Evolutionary conservation across 129 eudicot species (phyloP).

Genomic region (Lonicera japonica): DNA sequence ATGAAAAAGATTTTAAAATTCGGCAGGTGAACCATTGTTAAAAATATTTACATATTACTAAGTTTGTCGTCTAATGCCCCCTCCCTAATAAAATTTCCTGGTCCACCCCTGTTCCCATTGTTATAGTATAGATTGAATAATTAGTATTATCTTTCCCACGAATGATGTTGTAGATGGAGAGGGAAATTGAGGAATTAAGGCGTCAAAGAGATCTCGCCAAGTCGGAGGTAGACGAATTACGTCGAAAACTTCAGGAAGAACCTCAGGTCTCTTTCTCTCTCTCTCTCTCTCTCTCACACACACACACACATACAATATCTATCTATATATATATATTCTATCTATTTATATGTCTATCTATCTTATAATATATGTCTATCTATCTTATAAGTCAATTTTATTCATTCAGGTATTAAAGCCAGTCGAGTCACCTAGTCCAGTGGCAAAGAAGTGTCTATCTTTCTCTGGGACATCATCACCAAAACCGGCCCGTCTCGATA

Average conservation of each 20-base stretch:
- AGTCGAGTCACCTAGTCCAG: constrained; percentile 35
- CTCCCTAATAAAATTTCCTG: too few relatives aligned
- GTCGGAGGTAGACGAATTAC: constrained; percentile 71
- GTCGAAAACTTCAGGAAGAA: constrained; percentile 70
- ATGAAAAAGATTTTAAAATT: constrained; percentile 70
- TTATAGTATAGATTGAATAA: background rate
- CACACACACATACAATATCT: too few relatives aligned
- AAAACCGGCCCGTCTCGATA: constrained; percentile 50
- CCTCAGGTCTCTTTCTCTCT: constrained; percentile 31
- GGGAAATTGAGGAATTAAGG: constrained; percentile 86
- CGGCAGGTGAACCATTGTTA: constrained; percentile 44
- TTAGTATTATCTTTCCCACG: background rate
- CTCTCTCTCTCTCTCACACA: constrained; percentile 2
- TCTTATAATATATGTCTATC: background rate
- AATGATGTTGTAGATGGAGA: constrained; percentile 57
- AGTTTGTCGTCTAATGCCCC: too few relatives aligned
- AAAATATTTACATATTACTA: too few relatives aligned
- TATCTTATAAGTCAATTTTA: too few relatives aligned
- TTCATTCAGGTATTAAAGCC: constrained; percentile 35
- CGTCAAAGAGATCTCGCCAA: constrained; percentile 86
- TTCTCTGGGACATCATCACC: constrained; percentile 62
- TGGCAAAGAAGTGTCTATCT: constrained; percentile 75
- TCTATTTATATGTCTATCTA: background rate
- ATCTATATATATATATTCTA: background rate
- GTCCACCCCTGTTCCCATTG: too few relatives aligned